Evolutionary conservation across 177 flowering plant genomes (phyloP).

Genomic region (Telopea speciosissima): DNA sequence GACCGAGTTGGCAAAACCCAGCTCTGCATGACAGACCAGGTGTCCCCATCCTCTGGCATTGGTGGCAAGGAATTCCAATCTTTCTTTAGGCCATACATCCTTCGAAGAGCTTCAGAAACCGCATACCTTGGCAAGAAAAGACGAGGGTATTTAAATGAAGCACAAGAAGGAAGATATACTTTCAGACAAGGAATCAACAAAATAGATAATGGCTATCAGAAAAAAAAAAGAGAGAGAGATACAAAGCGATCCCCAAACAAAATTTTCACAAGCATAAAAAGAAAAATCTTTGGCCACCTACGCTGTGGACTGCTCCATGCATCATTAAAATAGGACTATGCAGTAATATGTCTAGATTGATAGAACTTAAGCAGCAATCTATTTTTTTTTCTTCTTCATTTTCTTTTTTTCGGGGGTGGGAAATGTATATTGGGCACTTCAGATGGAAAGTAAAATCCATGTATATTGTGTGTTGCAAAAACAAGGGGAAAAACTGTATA

Average conservation of each 20-base stretch:
- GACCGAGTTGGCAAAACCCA: conserved; percentile 94
- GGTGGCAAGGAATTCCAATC: conserved; percentile 62
- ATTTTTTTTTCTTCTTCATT: no score
- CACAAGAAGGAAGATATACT: background rate
- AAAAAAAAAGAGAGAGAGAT: background rate
- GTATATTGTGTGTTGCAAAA: no score
- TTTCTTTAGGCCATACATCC: conserved; percentile 65
- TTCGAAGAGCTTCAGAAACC: conserved; percentile 61
- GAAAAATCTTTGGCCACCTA: no score
- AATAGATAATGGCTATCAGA: background rate
- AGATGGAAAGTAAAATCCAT: no score
- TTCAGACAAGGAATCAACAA: background rate
- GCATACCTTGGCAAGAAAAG: conserved; percentile 44
- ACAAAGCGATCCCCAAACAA: background rate
- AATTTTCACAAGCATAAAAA: background rate
- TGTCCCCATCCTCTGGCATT: conserved; percentile 78
- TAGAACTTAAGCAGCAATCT: no score
- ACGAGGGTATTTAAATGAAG: conserved; percentile 3
- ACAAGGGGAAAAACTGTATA: no score
- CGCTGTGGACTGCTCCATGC: no score
- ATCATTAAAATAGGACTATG: no score
- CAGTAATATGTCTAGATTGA: no score
- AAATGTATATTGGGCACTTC: no score
- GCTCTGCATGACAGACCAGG: conserved; percentile 92
- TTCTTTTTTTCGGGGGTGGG: no score